These are phyloP conservation scores for Vaucheria bursata DNA, from an alignment of 352 stramenopile genomes.

Conservation along the genomic window DNA sequence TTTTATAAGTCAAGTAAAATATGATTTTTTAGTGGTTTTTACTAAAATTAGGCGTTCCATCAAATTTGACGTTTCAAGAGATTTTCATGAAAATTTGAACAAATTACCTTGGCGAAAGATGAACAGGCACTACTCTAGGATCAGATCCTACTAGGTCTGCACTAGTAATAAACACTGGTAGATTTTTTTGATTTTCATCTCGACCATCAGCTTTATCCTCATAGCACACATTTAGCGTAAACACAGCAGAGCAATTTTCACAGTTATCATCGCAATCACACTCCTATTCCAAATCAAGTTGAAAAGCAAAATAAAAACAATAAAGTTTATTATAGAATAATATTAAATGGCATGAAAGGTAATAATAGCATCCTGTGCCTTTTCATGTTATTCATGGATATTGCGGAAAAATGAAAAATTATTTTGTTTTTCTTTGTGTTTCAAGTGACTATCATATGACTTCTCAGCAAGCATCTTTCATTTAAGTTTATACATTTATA, in stretches of 20 bases:
- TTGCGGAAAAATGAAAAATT: conserved; percentile 54
- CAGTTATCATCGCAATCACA: conserved; percentile 91
- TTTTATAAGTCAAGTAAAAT: too few species aligned
- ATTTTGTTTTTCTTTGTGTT: too few species aligned
- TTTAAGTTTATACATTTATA: too few species aligned
- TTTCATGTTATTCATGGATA: not conserved
- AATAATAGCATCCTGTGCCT: not conserved
- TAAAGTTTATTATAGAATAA: conserved; percentile 3
- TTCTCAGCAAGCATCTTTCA: too few species aligned
- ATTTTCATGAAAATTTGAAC: not conserved
- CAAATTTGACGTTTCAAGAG: too few species aligned
- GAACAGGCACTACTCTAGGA: conserved; percentile 22
- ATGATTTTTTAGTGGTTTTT: too few species aligned
- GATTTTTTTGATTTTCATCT: conserved; percentile 32
- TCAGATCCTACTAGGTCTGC: conserved; percentile 34
- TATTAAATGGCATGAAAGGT: not conserved
- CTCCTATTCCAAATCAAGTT: conserved; percentile 32
- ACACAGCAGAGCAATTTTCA: conserved; percentile 88
- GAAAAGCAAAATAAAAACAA: not conserved
- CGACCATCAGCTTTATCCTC: conserved; percentile 33
- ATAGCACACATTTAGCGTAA: conserved; percentile 75
- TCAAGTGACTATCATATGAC: too few species aligned
- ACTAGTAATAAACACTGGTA: conserved; percentile 33
- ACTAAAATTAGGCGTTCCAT: too few species aligned
- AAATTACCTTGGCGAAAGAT: conserved; percentile 26